Conservation (phyloP, 306 rosid species). For the peach (Prunus persica) region DNA sequence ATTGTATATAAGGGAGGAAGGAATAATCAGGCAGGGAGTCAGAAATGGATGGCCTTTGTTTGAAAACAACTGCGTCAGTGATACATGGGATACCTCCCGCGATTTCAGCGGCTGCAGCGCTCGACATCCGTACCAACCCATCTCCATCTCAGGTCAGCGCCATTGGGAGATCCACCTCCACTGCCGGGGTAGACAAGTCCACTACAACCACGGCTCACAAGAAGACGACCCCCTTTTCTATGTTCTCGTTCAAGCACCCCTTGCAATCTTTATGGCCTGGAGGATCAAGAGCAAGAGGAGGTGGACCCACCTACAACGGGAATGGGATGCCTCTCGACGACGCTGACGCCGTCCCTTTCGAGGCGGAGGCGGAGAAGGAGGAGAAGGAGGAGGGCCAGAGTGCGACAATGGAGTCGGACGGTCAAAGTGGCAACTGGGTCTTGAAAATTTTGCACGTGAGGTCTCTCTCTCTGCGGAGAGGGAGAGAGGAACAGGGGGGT, state of each 20-base stretch:
- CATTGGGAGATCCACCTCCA: conserved; percentile 23
- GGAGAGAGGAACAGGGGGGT: conserved; percentile 20
- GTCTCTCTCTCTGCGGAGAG: conserved; percentile 23
- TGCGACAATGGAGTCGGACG: conserved; percentile 18
- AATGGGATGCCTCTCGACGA: conserved; percentile 66
- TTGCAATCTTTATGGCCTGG: conserved; percentile 68
- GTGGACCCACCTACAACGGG: conserved; percentile 35
- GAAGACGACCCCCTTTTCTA: conserved; percentile 43
- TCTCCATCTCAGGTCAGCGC: conserved; percentile 50
- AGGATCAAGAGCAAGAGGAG: conserved; percentile 3
- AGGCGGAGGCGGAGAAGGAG: conserved; percentile 29
- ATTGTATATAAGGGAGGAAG: neutral
- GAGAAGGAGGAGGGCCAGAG: conserved; percentile 32
- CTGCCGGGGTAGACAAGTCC: conserved; percentile 28
- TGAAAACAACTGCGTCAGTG: conserved; percentile 40
- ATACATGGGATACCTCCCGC: conserved; percentile 49
- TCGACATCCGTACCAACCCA: conserved; percentile 53
- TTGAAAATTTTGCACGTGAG: conserved; percentile 67
- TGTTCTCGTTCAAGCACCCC: conserved; percentile 60
- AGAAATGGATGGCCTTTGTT: conserved; percentile 62
- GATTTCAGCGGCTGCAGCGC: conserved; percentile 46
- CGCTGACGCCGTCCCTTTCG: conserved; percentile 30
- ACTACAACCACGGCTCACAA: conserved; percentile 10
- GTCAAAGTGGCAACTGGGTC: conserved; percentile 61
- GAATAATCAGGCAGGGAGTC: neutral